Evolutionary conservation across 1,284 basidiomycete genomes (phyloP), one percentile per base, ranked within the genome.

Genomic region (Apiotrichum porosum): DNA sequence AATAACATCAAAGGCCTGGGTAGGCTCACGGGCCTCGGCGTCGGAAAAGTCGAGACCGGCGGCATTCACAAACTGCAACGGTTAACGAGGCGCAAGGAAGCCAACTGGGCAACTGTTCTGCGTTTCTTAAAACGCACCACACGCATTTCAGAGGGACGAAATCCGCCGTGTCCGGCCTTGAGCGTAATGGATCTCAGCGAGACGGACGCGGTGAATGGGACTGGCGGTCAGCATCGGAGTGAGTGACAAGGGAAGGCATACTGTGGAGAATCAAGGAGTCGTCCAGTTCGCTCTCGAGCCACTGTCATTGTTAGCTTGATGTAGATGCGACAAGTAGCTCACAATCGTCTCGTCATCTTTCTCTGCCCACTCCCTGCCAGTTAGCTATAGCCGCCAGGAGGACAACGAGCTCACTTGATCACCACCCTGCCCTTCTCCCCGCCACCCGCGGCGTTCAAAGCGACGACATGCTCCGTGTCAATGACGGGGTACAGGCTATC

Each of bases 11-110:
- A 74, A 57, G 3, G 47, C 45, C 44, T 73, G 70, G 4, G 67
- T 66, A 6, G 71, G 58, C 18, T 54, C 44, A 6, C 56, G 43
- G n/a, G 56, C 61, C 31, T 63, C 61, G 2, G 62, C 64, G 30
- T 70, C 66, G n/a, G 63, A 61, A 42, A 74, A 74, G 52, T 74
- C 72, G 41, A 74, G 54, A 15, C 65, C 69, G 14, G 66, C 61
- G 2, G 58, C 44, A 44, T 73, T 72, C 31, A 55, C 50, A 41
- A 68, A 69, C 69, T 71, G 43, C 1, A 14, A n/a, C n/a, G n/a
- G n/a, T n/a, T n/a, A n/a, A n/a, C n/a, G n/a, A n/a, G n/a, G n/a
- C n/a, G n/a, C 19, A n/a, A 28, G 26, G n/a, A 9, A 12, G 19
- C n/a, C n/a, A n/a, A n/a, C n/a, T n/a, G n/a, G n/a, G n/a, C n/a